These are phyloP conservation scores for Neostapfia colusana DNA, from an alignment of 176 grass and related monocot species.

Conservation along the genomic window DNA sequence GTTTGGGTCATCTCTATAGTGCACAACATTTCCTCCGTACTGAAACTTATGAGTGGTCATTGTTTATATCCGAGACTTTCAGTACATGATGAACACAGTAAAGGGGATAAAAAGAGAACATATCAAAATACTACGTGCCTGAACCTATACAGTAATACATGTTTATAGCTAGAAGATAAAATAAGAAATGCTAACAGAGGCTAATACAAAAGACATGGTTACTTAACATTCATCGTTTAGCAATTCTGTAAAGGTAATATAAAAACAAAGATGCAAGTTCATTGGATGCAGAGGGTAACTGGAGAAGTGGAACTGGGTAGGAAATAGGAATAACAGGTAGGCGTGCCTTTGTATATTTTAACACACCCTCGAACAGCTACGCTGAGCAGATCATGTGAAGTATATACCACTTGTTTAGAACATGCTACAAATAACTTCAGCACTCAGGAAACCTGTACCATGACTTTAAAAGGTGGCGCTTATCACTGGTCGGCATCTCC, in stretches of 20 bases:
- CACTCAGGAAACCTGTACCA: neutral
- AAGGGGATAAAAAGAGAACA: neutral
- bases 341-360: neutral
- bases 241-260: neutral
- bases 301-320: neutral
- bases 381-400: neutral
- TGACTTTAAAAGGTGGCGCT: neutral
- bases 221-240: neutral
- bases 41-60: conserved; percentile 47
- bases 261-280: neutral
- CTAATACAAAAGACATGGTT: neutral
- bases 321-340: neutral
- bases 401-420: neutral
- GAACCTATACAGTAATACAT: neutral
- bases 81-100: neutral
- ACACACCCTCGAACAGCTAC: neutral
- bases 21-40: conserved; percentile 65
- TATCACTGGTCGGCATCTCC: neutral
- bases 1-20: conserved; percentile 45
- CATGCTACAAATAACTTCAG: neutral
- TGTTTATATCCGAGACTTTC: neutral
- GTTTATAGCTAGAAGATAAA: neutral
- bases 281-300: neutral
- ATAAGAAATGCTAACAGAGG: neutral
- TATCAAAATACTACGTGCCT: conserved; percentile 1